These are phyloP conservation scores for Alternaria brassicicola DNA, from an alignment of 2,329 filamentous ascomycete genomes.

Conservation along the genomic window DNA sequence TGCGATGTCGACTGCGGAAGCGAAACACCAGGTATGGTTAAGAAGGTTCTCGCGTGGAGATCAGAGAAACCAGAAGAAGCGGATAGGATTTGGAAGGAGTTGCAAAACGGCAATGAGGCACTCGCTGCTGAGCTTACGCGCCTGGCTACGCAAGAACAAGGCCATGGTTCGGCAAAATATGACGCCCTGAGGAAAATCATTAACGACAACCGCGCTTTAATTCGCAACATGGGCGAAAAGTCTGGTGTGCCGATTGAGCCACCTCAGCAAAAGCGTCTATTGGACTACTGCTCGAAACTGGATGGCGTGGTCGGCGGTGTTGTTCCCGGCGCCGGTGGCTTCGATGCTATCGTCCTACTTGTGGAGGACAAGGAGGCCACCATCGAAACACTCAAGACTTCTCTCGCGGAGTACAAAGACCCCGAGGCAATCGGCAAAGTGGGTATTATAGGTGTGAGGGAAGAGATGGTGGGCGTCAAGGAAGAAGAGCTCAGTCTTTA, in stretches of 20 bases:
- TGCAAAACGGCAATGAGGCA: slow-evolving; percentile 76
- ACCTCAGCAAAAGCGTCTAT: slow-evolving; percentile 77
- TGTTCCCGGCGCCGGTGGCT: slow-evolving; percentile 92
- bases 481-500: slow-evolving; percentile 51
- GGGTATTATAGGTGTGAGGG: slow-evolving; percentile 70
- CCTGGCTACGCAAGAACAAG: slow-evolving; percentile 52
- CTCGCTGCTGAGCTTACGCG: slow-evolving; percentile 69
- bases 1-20: slow-evolving; percentile 95
- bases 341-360: slow-evolving; percentile 84
- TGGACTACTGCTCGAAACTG: slow-evolving; percentile 74
- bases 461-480: slow-evolving; percentile 71
- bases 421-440: slow-evolving; percentile 59
- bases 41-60: slow-evolving; percentile 84
- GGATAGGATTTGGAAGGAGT: slow-evolving; percentile 71
- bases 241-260: slow-evolving; percentile 90
- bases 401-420: slow-evolving; percentile 69
- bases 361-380: slow-evolving; percentile 75
- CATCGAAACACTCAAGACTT: slow-evolving; percentile 62
- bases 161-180: slow-evolving; percentile 50
- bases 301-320: slow-evolving; percentile 88
- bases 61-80: slow-evolving; percentile 68
- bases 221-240: slow-evolving; percentile 75
- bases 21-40: slow-evolving; percentile 94
- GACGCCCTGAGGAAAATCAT: slow-evolving; percentile 60
- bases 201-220: slow-evolving; percentile 61